Evolutionary conservation across 2,329 filamentous ascomycete genomes (phyloP), one percentile per base, ranked within the genome.

Genomic region (Sporothrix dimorphospora): DNA sequence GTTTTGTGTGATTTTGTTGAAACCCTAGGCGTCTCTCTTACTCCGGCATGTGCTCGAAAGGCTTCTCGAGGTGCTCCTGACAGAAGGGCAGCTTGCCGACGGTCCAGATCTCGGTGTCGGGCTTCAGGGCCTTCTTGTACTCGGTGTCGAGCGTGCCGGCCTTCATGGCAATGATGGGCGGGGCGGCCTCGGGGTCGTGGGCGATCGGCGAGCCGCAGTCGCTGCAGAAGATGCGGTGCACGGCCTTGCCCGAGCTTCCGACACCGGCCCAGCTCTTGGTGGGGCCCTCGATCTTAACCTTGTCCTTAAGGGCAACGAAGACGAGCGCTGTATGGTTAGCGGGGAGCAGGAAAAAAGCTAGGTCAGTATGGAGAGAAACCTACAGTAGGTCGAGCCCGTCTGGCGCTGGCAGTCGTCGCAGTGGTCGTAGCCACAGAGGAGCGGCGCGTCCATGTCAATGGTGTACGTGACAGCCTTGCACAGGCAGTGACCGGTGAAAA

Each of bases 381-480:
- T 81, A 89, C 88, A 91, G 81, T 92, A 92, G 72, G 90, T 91
- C 21, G 89, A 91, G 75, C 90, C 90, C 68, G 82, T 87, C 82
- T 92, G 90, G 78, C 90, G 89, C 82, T 92, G 90, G 85, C 90
- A 92, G 81, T 91, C 90, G 78, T 92, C 90, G 78, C 90, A 92
- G 84, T 92, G 90, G 79, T 92, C 91, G 80, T 92, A 91, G 75
- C 86, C 90, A 69, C 87, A 88, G 80, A 87, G 57, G 71, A 87
- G 78, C 70, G 86, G 85, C 66, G 80, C 82, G 34, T 87, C 85
- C 73, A 86, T 80, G 79, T 86, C 84, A 68, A 81, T 83, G 78
- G 85, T 85, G 85, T 93, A 94, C 79, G 90, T 92, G 81, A 91
- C 88, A 77, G 88, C 86, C 80, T 89, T 89, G 86, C 90, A 92